phyloP scores from a whole-genome alignment of 2,329 filamentous ascomycete genomes.

The Nigrospora sphaerica region DNA sequence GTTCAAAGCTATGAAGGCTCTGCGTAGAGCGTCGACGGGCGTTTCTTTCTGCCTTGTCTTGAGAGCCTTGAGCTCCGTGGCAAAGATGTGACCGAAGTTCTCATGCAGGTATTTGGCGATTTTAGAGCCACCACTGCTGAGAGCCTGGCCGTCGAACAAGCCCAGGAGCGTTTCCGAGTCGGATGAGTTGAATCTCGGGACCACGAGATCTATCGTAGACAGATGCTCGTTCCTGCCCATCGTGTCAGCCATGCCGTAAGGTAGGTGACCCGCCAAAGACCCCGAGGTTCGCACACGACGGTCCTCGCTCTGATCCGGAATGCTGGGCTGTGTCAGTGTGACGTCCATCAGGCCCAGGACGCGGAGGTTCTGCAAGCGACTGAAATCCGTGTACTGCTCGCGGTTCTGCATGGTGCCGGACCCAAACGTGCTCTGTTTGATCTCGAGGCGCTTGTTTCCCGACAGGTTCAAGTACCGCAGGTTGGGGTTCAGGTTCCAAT shows the following conservation, averaged over 20 bases:
- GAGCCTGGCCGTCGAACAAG: constrained; percentile 91
- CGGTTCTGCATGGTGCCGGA: constrained; percentile 44
- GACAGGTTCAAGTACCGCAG: constrained; percentile 93
- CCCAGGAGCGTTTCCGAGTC: constrained; percentile 87
- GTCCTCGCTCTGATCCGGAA: constrained; percentile 93
- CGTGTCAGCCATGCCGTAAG: constrained; percentile 96
- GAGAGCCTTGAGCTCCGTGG: constrained; percentile 70
- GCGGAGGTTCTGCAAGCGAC: constrained; percentile 71
- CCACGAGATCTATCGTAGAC: constrained; percentile 91
- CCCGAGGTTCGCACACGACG: constrained; percentile 93
- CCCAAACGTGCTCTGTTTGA: constrained; percentile 59
- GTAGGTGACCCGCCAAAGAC: constrained; percentile 82
- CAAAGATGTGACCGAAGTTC: constrained; percentile 83
- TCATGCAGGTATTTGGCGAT: constrained; percentile 96
- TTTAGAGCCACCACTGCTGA: constrained; percentile 85
- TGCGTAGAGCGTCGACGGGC: constrained; percentile 73
- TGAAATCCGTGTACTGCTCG: constrained; percentile 83
- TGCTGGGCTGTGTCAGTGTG: constrained; percentile 84
- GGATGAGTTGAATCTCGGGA: constrained; percentile 82
- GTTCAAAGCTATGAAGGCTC: constrained; percentile 84
- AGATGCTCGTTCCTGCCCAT: constrained; percentile 89
- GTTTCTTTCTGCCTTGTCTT: constrained; percentile 63
- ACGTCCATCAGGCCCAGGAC: constrained; percentile 97
- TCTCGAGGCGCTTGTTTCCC: constrained; percentile 92
- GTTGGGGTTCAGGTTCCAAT: constrained; percentile 98